A percentile compares a stretch with the other conserved stretches of the same genome.
Conservation (phyloP, 2,329 filamentous ascomycete genomes). For the Clarireedia paspali region DNA sequence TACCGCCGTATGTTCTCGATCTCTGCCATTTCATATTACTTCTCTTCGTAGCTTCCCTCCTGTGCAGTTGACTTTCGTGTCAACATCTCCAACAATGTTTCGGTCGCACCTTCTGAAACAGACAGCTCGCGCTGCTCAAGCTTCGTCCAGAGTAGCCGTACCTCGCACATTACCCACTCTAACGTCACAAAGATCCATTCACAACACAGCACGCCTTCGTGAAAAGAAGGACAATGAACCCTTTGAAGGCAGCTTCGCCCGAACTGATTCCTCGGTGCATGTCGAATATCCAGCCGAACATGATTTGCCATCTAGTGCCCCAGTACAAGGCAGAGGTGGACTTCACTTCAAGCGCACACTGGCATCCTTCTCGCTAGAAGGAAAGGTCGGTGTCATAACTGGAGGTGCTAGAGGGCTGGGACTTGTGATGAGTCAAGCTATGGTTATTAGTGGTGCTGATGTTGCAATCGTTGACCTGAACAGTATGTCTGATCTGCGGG, state of each 20-base stretch:
- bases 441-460: constrained; percentile 81
- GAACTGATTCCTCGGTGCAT: constrained; percentile 70
- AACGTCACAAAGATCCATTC: constrained; percentile 16
- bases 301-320: constrained; percentile 62
- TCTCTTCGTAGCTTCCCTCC: not conserved
- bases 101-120: constrained; percentile 25
- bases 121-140: constrained; percentile 20
- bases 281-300: constrained; percentile 72
- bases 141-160: constrained; percentile 12
- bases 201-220: constrained; percentile 15
- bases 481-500: constrained; percentile 46
- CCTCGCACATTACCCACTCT: constrained; percentile 14
- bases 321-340: constrained; percentile 69
- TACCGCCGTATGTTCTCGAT: too few species aligned
- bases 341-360: constrained; percentile 80
- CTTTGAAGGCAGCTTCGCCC: constrained; percentile 47
- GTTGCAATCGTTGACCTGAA: constrained; percentile 92
- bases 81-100: constrained; percentile 21
- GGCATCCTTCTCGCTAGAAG: constrained; percentile 78
- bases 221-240: constrained; percentile 21
- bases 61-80: too few species aligned
- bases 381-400: constrained; percentile 76
- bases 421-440: constrained; percentile 85
- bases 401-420: constrained; percentile 85
- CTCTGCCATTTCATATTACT: not conserved